Evolutionary conservation across 805 yeast genomes (phyloP), one percentile per base, ranked within the genome.

Genomic region (Jamesozyma piceae): DNA sequence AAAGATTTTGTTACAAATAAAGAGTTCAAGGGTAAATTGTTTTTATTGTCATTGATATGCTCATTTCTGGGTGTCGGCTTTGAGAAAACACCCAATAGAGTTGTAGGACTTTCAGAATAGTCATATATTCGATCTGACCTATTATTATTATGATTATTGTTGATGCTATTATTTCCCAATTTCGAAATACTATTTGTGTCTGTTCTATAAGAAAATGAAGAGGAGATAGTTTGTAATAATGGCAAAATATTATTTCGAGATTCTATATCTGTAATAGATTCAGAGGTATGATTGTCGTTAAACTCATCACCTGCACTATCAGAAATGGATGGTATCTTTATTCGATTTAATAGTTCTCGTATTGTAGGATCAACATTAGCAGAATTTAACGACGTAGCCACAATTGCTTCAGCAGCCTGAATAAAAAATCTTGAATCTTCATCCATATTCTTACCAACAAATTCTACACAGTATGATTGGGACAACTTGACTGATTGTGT

Each of bases 381-480:
- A 10, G 43, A 37, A 31, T 46, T 44, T 35, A 48, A 34, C 14
- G 53, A 43, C 6, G 52, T 49, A 2, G 48, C 49, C 13, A 54
- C 47, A 2, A 55, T 48, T 21, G 58, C 58, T 34, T 55, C 58
- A 5, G 55, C 53, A 15, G 60, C 60, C 37, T 50, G 49, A 24
- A 43, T 51, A n/a, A 51, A 49, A 46, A 55, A 55, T 9, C 35
- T 22, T 4, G 42, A 24, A 34, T 54, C 58, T 39, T 54, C 54
- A 27, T 40, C 42, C 54, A 48, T 52, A 6, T 1, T 24, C 32
- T 18, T n/a, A n/a, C 17, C 6, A 29, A n/a, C 11, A 24, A 24
- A 24, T 8, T 24, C 6, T 24, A 11, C 28, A 24, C 28, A 24
- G 28, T 24, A 24, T 24, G 6, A 6, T 24, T 24, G 6, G 28